Evolutionary conservation across 176 grass and related monocot genomes (phyloP), one percentile per base, ranked within the genome.

Genomic region (Pontederia crassipes): DNA sequence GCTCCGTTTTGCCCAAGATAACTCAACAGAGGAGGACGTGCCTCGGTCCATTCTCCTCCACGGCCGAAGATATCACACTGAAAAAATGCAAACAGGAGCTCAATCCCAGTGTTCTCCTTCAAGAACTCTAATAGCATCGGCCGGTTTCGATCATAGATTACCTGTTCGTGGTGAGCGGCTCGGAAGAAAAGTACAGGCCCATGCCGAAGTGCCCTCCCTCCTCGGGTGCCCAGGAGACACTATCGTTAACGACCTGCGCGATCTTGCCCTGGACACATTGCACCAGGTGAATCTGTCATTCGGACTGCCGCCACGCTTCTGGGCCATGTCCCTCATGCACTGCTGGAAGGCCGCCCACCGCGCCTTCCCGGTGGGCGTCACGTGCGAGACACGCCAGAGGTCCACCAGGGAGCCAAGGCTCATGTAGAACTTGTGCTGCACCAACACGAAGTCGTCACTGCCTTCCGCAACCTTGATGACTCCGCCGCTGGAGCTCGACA

Each of bases 11-110:
- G 49, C 65, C 65, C 28, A 67, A 40, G 9, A 54, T 54, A 32
- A 54, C 50, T 17, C 65, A 24, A 12, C 65, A 67, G 18, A 55
- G 8, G 12, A 67, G 20, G 10, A 55, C 65, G 32, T 54, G 65
- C 10, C 65, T 67, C 11, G 54, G 40, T 54, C 50, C 65, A 17
- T 67, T 51, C 15, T 15, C 28, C 40, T 55, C 65, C 16, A 17
- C 65, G 11, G 28, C 51, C 28, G 65, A 55, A 17, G 65, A 67
- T 50, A 67, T 67, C 27, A 67, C 65, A 13, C 65, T 67, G 65
- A n/a, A 40, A 59, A 28, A 40, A 40, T 40, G 32, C 32, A 26
- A 26, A 54, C 51, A 54, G 51, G 12, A 16, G 51, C n/a, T 54
- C 51, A 54, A 54, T 17, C 51, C 1, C 20, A 6, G 51, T 1